Conservation (phyloP, 2,329 filamentous ascomycete species). For the Botrytis medusae region DNA sequence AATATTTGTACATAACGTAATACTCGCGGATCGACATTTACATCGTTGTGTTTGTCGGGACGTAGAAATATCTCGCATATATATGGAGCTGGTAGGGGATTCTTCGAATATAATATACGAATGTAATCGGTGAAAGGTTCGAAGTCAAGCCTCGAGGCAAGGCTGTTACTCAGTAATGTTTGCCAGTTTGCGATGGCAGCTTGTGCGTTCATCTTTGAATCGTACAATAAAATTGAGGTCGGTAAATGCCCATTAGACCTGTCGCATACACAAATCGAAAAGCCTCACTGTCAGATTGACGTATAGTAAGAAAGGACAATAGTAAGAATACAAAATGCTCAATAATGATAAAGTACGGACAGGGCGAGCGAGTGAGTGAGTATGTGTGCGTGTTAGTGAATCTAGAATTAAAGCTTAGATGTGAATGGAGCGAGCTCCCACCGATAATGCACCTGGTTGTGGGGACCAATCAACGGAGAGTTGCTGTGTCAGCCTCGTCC, state of each 20-base stretch:
- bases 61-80: conserved; percentile 60
- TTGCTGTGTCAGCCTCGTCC: neutral
- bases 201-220: conserved; percentile 11
- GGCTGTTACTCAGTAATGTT: conserved; percentile 52
- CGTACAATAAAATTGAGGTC: neutral
- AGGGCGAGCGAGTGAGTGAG: neutral
- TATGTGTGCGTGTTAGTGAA: neutral
- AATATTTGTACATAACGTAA: conserved; percentile 60
- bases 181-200: conserved; percentile 43
- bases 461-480: neutral
- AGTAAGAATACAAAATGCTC: neutral
- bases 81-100: conserved; percentile 51
- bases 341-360: neutral
- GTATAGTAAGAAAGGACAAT: neutral
- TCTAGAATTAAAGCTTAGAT: neutral
- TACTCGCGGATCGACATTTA: conserved; percentile 57
- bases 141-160: conserved; percentile 52
- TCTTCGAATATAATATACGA: conserved; percentile 49
- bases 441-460: neutral
- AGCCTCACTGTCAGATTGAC: too few relatives aligned
- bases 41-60: conserved; percentile 48
- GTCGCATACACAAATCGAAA: neutral
- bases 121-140: conserved; percentile 55
- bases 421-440: neutral
- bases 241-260: neutral